phyloP scores from a whole-genome alignment of 2,329 filamentous ascomycete genomes.

The Penicillium occitanis region DNA sequence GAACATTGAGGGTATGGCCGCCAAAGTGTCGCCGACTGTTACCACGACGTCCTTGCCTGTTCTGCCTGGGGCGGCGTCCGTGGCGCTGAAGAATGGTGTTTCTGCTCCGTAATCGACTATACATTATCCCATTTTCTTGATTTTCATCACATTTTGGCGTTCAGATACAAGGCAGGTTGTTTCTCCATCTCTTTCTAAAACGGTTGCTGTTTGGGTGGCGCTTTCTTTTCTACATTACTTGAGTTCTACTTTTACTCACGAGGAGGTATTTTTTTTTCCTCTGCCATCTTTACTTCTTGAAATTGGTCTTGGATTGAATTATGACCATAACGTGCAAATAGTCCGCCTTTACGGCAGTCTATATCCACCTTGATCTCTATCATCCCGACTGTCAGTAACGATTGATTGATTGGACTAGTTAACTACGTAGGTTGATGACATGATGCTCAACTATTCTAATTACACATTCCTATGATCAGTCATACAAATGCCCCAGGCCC shows the following conservation, averaged over 20 bases:
- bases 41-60: constrained; percentile 9
- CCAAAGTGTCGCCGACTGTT: constrained; percentile 24
- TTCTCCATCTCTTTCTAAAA: background rate
- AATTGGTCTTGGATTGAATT: background rate
- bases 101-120: background rate
- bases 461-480: background rate
- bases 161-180: background rate
- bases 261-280: background rate
- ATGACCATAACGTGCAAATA: background rate
- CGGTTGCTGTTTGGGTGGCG: background rate
- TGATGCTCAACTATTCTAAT: background rate
- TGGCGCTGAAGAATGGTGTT: background rate
- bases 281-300: background rate
- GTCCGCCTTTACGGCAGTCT: background rate
- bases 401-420: background rate
- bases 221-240: background rate
- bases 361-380: background rate
- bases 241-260: background rate
- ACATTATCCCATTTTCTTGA: background rate
- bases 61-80: background rate
- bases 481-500: background rate
- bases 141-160: background rate
- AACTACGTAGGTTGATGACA: background rate
- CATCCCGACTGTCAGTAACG: no score
- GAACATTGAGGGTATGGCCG: constrained; percentile 29